These are phyloP conservation scores for Gossypium lobatum DNA, from an alignment of 441 rosid genomes.

Conservation along the genomic window DNA sequence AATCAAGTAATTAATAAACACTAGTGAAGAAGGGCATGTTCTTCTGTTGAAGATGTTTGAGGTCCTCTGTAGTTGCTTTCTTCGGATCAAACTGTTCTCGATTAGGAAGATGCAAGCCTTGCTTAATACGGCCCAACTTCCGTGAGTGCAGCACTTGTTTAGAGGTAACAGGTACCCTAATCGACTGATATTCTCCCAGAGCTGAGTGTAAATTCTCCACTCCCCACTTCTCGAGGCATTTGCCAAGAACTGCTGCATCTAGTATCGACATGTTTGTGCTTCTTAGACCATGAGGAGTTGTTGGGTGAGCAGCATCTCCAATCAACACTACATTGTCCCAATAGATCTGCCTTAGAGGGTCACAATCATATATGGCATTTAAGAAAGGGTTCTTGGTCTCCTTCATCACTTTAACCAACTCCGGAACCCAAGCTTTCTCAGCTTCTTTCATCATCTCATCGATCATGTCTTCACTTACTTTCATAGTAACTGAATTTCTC, in stretches of 20 bases:
- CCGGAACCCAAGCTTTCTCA: constrained; percentile 51
- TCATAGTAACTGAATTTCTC: constrained; percentile 67
- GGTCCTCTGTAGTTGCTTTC: constrained; percentile 26
- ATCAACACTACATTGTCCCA: constrained; percentile 51
- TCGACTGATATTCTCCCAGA: constrained; percentile 52
- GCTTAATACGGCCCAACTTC: constrained; percentile 55
- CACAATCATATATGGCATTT: constrained; percentile 61
- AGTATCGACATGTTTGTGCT: constrained; percentile 78
- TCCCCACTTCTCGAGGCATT: constrained; percentile 49
- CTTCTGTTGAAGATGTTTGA: constrained; percentile 45
- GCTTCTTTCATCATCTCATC: constrained; percentile 50
- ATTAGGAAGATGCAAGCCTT: constrained; percentile 46
- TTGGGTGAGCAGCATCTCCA: constrained; percentile 83
- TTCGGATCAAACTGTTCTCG: constrained; percentile 29
- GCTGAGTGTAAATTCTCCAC: constrained; percentile 31
- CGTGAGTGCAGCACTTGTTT: constrained; percentile 59
- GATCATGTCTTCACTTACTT: constrained; percentile 45
- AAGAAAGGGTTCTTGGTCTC: constrained; percentile 71
- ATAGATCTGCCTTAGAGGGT: constrained; percentile 43
- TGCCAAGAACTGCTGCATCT: constrained; percentile 60
- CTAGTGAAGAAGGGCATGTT: constrained; percentile 47
- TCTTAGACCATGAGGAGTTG: constrained; percentile 64
- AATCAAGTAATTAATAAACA: constrained; percentile 14
- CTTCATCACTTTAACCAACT: constrained; percentile 47
- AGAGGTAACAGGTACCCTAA: constrained; percentile 49